phyloP scores from a whole-genome alignment of 805 yeast genomes.

The Saccharomycopsis sp. region DNA sequence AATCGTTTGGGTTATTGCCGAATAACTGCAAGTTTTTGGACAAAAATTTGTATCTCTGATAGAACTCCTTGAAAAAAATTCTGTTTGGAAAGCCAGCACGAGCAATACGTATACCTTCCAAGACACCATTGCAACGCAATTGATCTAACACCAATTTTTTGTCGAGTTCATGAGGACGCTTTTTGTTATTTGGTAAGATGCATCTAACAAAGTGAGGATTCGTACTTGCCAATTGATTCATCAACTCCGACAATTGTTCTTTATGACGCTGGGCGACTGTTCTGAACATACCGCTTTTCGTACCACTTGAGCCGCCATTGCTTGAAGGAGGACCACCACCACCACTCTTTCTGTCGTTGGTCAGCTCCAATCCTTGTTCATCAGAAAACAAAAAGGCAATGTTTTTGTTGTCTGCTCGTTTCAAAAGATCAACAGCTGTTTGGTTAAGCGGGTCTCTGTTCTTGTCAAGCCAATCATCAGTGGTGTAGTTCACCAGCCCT shows the following conservation, averaged over 20 bases:
- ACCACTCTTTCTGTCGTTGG: slow-evolving; percentile 23
- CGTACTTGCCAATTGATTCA: slow-evolving; percentile 66
- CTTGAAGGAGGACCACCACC: too few species aligned
- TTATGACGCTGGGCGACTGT: slow-evolving; percentile 87
- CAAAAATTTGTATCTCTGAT: slow-evolving; percentile 64
- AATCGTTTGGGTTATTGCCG: slow-evolving; percentile 28
- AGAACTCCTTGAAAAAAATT: slow-evolving; percentile 73
- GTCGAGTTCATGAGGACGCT: slow-evolving; percentile 63
- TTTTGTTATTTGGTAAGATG: slow-evolving; percentile 78
- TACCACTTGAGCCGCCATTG: slow-evolving; percentile 23
- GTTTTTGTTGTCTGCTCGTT: slow-evolving; percentile 47
- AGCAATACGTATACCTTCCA: slow-evolving; percentile 96
- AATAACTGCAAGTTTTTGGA: slow-evolving; percentile 37
- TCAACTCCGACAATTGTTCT: slow-evolving; percentile 64
- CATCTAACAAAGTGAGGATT: slow-evolving; percentile 97
- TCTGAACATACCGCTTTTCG: slow-evolving; percentile 35
- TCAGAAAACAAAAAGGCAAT: slow-evolving; percentile 45
- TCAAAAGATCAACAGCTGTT: slow-evolving; percentile 51
- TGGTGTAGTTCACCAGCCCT: slow-evolving; percentile 88
- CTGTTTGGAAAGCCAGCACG: slow-evolving; percentile 96
- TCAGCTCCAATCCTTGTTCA: slow-evolving; percentile 25
- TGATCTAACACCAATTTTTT: slow-evolving; percentile 76
- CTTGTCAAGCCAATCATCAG: slow-evolving; percentile 89
- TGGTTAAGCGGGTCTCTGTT: slow-evolving; percentile 90
- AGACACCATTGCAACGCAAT: slow-evolving; percentile 91